Evolutionary conservation across 805 yeast species (phyloP).

Genomic region (Brettanomyces naardenensis): DNA sequence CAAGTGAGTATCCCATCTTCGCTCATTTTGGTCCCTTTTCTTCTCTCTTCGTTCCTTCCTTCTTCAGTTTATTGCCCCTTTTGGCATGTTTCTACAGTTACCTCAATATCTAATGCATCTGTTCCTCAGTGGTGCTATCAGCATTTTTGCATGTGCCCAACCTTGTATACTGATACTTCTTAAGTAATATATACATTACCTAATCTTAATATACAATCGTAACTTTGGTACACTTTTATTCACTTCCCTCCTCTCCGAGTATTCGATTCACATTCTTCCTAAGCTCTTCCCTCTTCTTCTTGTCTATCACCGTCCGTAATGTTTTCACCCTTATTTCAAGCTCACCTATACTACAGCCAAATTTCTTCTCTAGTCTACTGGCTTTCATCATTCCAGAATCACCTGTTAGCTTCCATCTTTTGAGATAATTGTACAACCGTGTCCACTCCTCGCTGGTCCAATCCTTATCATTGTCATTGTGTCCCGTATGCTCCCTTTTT

Average conservation of each 20-base stretch:
- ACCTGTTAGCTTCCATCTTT: conserved; percentile 13
- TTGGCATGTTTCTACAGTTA: not conserved
- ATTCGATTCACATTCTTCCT: not conserved
- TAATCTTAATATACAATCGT: too few relatives aligned
- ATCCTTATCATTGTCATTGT: conserved; percentile 3
- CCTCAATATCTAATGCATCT: too few relatives aligned
- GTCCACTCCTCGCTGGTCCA: conserved; percentile 21
- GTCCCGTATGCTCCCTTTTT: not conserved
- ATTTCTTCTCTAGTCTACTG: conserved; percentile 8
- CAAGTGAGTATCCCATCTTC: not conserved
- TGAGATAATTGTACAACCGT: conserved; percentile 14
- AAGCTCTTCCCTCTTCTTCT: conserved; percentile 7
- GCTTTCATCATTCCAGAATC: conserved; percentile 7
- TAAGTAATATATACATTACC: too few relatives aligned
- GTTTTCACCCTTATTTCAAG: conserved; percentile 14
- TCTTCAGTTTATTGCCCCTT: not conserved
- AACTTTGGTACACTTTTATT: too few relatives aligned
- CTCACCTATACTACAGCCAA: conserved; percentile 19
- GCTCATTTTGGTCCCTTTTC: not conserved
- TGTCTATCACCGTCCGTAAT: conserved; percentile 13
- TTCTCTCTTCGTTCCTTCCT: not conserved
- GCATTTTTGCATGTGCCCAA: too few relatives aligned
- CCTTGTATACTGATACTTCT: too few relatives aligned
- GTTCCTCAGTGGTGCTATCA: too few relatives aligned
- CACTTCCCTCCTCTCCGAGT: too few relatives aligned